These are phyloP conservation scores for Botrytis porri DNA, from an alignment of 2,329 filamentous ascomycete species.

Conservation along the genomic window DNA sequence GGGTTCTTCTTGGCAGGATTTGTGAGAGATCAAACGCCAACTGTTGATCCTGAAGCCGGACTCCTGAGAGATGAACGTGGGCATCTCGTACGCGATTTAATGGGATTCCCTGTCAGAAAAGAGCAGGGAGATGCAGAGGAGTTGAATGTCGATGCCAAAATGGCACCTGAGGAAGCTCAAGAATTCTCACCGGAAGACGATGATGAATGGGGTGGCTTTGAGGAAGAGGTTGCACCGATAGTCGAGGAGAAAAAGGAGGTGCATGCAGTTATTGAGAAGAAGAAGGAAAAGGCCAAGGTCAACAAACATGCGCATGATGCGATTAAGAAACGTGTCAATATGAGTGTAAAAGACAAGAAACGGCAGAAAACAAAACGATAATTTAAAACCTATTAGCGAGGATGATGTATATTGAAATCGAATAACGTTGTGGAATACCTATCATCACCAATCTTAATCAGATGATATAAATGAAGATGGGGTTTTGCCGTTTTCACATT, in stretches of 20 bases:
- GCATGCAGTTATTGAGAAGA: constrained; percentile 40
- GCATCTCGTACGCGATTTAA: constrained; percentile 46
- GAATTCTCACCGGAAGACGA: constrained; percentile 23
- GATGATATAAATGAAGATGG: background rate
- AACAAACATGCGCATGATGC: constrained; percentile 22
- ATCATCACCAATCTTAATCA: background rate
- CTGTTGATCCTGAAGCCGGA: constrained; percentile 20
- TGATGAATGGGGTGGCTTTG: constrained; percentile 39
- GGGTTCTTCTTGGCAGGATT: constrained; percentile 96
- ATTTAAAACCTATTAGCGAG: background rate
- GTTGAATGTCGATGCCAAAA: constrained; percentile 18
- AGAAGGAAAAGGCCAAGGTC: constrained; percentile 5
- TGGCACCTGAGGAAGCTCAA: background rate
- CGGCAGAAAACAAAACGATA: constrained; percentile 28
- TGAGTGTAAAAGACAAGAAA: constrained; percentile 27
- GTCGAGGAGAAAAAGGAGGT: constrained; percentile 40
- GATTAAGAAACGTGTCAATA: constrained; percentile 21
- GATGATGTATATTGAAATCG: background rate
- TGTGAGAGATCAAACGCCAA: constrained; percentile 46
- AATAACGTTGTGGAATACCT: background rate
- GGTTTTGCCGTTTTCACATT: background rate
- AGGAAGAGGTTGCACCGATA: constrained; percentile 36
- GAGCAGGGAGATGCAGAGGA: constrained; percentile 25
- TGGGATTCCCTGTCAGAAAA: constrained; percentile 41
- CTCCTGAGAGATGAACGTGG: constrained; percentile 51